These are phyloP conservation scores for Sphagnum magellanicum DNA, from an alignment of 228 moss, liverwort and hornwort species.

Conservation along the genomic window DNA sequence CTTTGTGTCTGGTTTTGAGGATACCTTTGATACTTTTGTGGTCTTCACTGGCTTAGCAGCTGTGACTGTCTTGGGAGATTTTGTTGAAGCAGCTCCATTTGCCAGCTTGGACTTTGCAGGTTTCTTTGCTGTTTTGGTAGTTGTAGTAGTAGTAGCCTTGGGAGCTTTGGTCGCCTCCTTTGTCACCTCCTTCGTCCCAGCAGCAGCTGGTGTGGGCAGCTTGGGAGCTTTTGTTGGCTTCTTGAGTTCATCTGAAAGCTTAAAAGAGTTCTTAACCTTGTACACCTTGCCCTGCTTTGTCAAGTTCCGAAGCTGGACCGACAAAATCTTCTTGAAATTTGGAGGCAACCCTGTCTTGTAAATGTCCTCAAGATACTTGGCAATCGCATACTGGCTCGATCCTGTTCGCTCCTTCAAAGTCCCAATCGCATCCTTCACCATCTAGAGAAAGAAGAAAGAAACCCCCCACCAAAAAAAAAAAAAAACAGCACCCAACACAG, in stretches of 20 bases:
- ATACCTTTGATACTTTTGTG: constrained; percentile 16
- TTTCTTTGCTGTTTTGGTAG: constrained; percentile 55
- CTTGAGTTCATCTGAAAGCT: constrained; percentile 83
- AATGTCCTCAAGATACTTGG: constrained; percentile 75
- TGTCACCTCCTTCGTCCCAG: constrained; percentile 12
- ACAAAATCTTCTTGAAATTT: constrained; percentile 72
- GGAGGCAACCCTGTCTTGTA: constrained; percentile 67
- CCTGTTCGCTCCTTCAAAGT: constrained; percentile 76
- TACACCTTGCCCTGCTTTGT: constrained; percentile 67
- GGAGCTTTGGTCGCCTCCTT: constrained; percentile 23
- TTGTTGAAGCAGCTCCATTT: constrained; percentile 18
- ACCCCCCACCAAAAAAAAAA: background rate
- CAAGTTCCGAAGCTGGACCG: constrained; percentile 64
- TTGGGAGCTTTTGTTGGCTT: constrained; percentile 49
- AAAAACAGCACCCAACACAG: background rate
- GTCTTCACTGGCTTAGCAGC: constrained; percentile 9
- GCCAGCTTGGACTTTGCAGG: constrained; percentile 32
- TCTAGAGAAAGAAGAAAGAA: constrained; percentile 19
- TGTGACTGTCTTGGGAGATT: constrained; percentile 9
- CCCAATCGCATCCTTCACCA: constrained; percentile 78
- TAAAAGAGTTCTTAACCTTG: constrained; percentile 83
- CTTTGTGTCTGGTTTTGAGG: constrained; percentile 24
- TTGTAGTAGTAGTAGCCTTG: constrained; percentile 18
- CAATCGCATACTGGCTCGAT: constrained; percentile 69
- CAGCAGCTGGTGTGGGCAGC: constrained; percentile 2